Conservation (phyloP, 176 grass and related monocot species). For the Pharus latifolius region DNA sequence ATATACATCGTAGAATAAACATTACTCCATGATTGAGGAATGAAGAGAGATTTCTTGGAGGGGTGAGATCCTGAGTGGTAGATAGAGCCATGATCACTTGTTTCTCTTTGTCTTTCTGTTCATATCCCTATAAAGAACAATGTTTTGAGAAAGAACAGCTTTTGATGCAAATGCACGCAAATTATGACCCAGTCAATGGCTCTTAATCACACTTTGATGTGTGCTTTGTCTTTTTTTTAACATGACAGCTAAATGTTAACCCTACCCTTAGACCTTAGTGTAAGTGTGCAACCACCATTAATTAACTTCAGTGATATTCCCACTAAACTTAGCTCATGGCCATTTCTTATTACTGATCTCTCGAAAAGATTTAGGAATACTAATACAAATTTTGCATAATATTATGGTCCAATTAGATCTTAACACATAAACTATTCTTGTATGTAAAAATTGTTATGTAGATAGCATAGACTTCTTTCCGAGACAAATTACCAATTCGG, state of each 20-base stretch:
- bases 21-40: background rate
- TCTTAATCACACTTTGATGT: constrained; percentile 34
- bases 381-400: background rate
- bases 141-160: constrained; percentile 28
- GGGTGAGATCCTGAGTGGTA: background rate
- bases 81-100: background rate
- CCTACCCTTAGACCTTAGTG: background rate
- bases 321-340: too few relatives aligned
- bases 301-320: too few relatives aligned
- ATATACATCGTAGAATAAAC: background rate
- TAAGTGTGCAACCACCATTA: too few relatives aligned
- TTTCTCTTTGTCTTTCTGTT: constrained; percentile 4
- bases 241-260: background rate
- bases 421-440: background rate
- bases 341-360: background rate
- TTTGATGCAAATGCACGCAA: constrained; percentile 33
- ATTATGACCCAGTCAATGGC: constrained; percentile 47
- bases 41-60: background rate
- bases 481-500: too few relatives aligned
- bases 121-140: constrained; percentile 34
- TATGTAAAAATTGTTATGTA: too few relatives aligned
- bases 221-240: constrained; percentile 36
- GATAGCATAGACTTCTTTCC: too few relatives aligned
- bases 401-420: background rate
- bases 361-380: background rate